Evolutionary conservation across 1,284 basidiomycete species (phyloP), one percentile per base, ranked within the genome.

Genomic region (Mycosarcoma mackinlayi): DNA sequence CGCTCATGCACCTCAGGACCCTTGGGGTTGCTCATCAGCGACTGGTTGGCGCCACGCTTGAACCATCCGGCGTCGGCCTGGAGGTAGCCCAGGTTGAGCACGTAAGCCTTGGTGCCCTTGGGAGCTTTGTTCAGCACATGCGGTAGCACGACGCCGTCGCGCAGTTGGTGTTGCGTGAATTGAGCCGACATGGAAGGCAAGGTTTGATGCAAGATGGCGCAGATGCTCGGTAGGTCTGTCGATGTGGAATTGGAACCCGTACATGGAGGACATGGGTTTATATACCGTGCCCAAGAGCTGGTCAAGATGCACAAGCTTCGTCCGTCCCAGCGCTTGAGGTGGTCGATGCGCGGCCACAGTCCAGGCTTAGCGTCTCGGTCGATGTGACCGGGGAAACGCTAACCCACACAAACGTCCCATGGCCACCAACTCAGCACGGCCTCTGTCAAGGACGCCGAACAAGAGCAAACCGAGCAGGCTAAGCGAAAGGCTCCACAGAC

Each of bases 41-140:
- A 69, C n/a, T 39, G 54, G 49, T 82, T 82, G 27, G 47, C 78
- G 21, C 80, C 80, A 1, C 80, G 70, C 18, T 77, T 54, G 54
- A 81, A 63, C 66, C 73, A 82, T 16, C 74, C 79, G 19, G 79
- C 77, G 40, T 80, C 78, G 21, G 69, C 71, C 49, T 72, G 68
- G 7, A 81, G 74, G 37, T 74, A 80, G 21, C 80, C 80, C 7
- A 81, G 57, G 52, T 66, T 63, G 46, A 82, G 59, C 19, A 81
- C 72, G 41, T 68, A 70, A 0, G 70, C 69, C 39, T 80, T 82
- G 51, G 79, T 82, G 0, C 79, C 80, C 34, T 56, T 44, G 16
- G 75, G 75, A 14, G 59, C 62, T 19, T 57, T 60, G 59, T 77
- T 76, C 40, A 78, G 64, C 1, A 75, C 71, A 24, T 70, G 63